A percentile compares a stretch with the other conserved stretches of the same genome.
phyloP scores from a whole-genome alignment of 495 filamentous ascomycete genomes.

The Penicillium malachiteum region DNA sequence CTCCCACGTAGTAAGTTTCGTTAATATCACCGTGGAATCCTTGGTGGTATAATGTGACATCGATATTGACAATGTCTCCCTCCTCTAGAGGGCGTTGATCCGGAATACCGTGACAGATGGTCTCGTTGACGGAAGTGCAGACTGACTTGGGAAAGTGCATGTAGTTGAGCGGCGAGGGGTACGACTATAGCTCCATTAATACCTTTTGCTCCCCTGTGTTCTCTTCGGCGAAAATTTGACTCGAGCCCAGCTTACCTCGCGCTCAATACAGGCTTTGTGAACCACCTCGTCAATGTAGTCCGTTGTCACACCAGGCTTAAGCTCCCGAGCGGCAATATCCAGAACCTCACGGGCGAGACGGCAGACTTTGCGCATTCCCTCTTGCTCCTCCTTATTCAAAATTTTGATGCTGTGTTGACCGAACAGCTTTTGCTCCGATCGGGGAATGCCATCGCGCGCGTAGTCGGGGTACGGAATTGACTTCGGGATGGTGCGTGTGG shows the following conservation, averaged over 20 bases:
- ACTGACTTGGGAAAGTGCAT: slow-evolving; percentile 96
- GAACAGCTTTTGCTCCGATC: slow-evolving; percentile 70
- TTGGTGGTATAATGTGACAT: slow-evolving; percentile 82
- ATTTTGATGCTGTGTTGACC: slow-evolving; percentile 76
- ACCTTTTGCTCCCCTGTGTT: background rate
- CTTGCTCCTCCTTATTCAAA: slow-evolving; percentile 73
- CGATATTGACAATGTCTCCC: slow-evolving; percentile 87
- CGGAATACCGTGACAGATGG: slow-evolving; percentile 93
- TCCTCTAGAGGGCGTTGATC: slow-evolving; percentile 75
- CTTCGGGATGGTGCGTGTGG: slow-evolving; percentile 69
- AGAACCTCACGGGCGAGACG: slow-evolving; percentile 85
- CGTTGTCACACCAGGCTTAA: slow-evolving; percentile 87
- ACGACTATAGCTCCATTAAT: slow-evolving; percentile 59
- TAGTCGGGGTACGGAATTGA: slow-evolving; percentile 85
- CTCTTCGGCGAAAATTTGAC: too few species aligned
- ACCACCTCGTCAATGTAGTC: slow-evolving; percentile 96
- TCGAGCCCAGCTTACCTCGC: slow-evolving; percentile 62
- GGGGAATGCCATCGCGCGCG: slow-evolving; percentile 76
- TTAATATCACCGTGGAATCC: slow-evolving; percentile 89
- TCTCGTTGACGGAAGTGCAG: slow-evolving; percentile 93
- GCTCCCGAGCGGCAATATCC: slow-evolving; percentile 80
- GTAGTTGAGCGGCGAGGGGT: slow-evolving; percentile 96
- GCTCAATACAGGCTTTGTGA: slow-evolving; percentile 91
- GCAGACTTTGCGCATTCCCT: slow-evolving; percentile 93
- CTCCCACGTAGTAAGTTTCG: slow-evolving; percentile 89